Evolutionary conservation across 768 basidiomycete species (phyloP).

Genomic region (Leucogyrophana mollusca): DNA sequence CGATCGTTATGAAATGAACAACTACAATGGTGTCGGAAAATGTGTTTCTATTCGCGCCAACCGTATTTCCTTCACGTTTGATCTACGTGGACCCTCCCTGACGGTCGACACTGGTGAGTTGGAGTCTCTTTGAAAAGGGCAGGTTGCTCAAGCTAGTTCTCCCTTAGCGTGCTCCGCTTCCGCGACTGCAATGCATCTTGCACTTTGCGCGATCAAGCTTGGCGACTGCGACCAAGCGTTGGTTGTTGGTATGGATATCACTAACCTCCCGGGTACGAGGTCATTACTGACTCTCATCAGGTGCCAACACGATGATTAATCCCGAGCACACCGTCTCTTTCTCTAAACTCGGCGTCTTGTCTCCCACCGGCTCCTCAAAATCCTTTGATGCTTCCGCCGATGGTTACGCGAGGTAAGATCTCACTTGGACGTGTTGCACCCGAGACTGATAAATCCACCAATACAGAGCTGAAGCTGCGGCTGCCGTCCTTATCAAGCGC

Average conservation of each 20-base stretch:
- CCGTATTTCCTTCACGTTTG: slow-evolving; percentile 8
- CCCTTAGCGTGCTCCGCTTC: neutral
- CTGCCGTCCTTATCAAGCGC: slow-evolving; percentile 33
- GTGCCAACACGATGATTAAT: slow-evolving; percentile 19
- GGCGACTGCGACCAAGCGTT: neutral
- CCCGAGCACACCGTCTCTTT: slow-evolving; percentile 19
- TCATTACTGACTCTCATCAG: neutral
- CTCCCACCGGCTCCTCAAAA: slow-evolving; percentile 13
- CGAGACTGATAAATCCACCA: neutral
- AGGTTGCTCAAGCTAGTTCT: neutral
- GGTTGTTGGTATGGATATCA: slow-evolving; percentile 22
- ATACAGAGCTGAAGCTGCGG: slow-evolving; percentile 21
- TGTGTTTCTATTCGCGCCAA: slow-evolving; percentile 25
- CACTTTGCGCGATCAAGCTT: neutral
- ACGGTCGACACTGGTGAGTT: neutral
- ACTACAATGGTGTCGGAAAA: slow-evolving; percentile 28
- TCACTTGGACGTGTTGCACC: neutral
- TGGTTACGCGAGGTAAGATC: slow-evolving; percentile 17
- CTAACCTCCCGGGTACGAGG: neutral
- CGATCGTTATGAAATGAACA: slow-evolving; percentile 24
- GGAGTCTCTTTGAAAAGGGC: neutral
- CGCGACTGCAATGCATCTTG: neutral
- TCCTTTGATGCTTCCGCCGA: slow-evolving; percentile 16
- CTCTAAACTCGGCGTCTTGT: slow-evolving; percentile 18
- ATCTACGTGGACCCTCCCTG: neutral